Evolutionary conservation across 192 early-diverging fungal species (phyloP), one percentile per base, ranked within the genome.

Genomic region (Borealophlyctis nickersoniae): DNA sequence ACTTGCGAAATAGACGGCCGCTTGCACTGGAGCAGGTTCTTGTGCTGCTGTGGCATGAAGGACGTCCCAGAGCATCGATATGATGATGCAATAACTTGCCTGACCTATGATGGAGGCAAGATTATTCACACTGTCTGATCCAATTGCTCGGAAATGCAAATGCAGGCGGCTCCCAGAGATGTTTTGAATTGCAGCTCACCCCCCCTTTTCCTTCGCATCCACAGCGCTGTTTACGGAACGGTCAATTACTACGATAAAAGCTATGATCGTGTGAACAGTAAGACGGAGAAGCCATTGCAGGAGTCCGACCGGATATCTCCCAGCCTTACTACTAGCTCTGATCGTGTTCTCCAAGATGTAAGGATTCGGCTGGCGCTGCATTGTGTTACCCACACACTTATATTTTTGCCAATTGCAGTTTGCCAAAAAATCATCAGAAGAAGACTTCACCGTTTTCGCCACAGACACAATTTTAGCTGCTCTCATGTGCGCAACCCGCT

Each of bases 401-500:
- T 45, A 45, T 13, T 45, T 19, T 13, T 19, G 39, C 7, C 63
- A 72, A 28, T 57, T 67, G 11, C 70, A 75, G 64, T 65, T 2
- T 33, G 52, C 71, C 4, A 62, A 64, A 58, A 74, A 65, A 67
- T 70, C 51, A 33, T 65, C 67, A 11, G 68, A 62, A n/a, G n/a
- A n/a, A 9, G 70, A 75, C 31, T 73, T 87, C 35, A 77, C 76
- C 19, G 92, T 99, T 3, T 91, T 91, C 73, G 91, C 93, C 49
- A 96, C 95, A 3, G 96, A 96, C 75, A 73, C 87, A 33, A 87
- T 98, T 22, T 67, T 99, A 26, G 87, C 93, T 24, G 81, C 92
- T 27, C 81, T 99, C 50, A 99, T 99, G 96, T 92, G 89, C 62
- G 82, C 91, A 7, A 84, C 91, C 19, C 87, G 92, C 56, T 88